Evolutionary conservation across 768 basidiomycete species (phyloP), one percentile per base, ranked within the genome.

Genomic region (Trichaptum fuscoviolaceum): DNA sequence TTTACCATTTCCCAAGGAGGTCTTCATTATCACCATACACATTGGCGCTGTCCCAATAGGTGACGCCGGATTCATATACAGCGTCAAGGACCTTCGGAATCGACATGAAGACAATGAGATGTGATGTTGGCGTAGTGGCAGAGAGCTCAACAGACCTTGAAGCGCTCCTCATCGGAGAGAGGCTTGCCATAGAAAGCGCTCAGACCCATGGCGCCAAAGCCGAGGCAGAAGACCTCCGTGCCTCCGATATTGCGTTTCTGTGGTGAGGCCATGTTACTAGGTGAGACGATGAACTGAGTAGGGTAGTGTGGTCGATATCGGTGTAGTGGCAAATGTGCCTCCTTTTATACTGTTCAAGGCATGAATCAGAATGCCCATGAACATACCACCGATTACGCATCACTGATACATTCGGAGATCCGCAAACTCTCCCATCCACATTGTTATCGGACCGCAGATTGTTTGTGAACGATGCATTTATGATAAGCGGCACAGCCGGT

Each of bases 191-290:
- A 87, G 58, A 72, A 77, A 0, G 75, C 77, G 17, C 82, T 81
- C 12, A 88, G 70, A 7, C 85, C 86, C 87, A 88, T 88, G 7
- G 81, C 75, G 6, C 88, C 88, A 66, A 84, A 87, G 1, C 87
- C 87, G 12, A 90, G 79, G 24, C 82, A 82, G 7, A 81, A 77
- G n/a, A 86, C 81, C 15, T 76, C 65, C 27, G 76, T 72, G 17
- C 77, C 72, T 26, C 84, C 85, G 26, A 89, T 80, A 64, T 76
- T 81, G 65, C 80, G 81, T 52, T 52, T 52, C 42, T 52, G 42
- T 52, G 42, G 42, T 52, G 42, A 4, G 42, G 10, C 10, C 42
- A 52, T 52, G 20, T 52, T 12, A 12, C 5, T 52, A 17, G 12
- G 3, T 12, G 20, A 52, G 42, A 12, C 2, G 20, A 52, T 4